phyloP scores from a whole-genome alignment of 371 early-diverging fungal genomes.

The Choanephora cucurbitarum region DNA sequence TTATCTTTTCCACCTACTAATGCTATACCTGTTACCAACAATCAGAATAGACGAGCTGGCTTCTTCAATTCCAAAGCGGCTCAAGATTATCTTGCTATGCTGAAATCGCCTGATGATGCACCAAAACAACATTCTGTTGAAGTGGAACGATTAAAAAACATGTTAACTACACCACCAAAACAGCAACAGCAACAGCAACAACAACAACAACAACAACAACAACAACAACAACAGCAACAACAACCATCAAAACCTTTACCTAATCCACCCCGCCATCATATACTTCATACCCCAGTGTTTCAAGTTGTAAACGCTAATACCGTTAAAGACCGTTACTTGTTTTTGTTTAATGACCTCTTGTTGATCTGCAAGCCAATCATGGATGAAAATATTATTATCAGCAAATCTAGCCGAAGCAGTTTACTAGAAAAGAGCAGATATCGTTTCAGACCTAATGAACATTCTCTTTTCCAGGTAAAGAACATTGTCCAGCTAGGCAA shows the following conservation, averaged over 20 bases:
- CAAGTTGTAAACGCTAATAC: conserved; percentile 73
- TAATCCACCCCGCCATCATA: conserved; percentile 57
- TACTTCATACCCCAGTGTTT: conserved; percentile 77
- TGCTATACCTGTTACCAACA: neutral
- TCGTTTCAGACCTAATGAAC: conserved; percentile 49
- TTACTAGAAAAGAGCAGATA: conserved; percentile 22
- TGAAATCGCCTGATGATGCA: neutral
- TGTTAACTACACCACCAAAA: conserved; percentile 13
- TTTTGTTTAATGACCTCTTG: conserved; percentile 79
- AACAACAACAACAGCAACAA: conserved; percentile 3
- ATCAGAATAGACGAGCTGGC: neutral
- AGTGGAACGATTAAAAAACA: conserved; percentile 1
- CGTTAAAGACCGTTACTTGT: conserved; percentile 76
- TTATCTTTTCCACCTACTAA: conserved; percentile 17
- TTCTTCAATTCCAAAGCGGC: conserved; percentile 7
- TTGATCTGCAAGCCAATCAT: conserved; percentile 71
- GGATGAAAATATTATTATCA: conserved; percentile 51
- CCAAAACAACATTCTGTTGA: conserved; percentile 6
- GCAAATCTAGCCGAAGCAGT: conserved; percentile 17
- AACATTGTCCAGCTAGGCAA: conserved; percentile 60
- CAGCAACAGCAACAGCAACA: conserved; percentile 3
- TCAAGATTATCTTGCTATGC: neutral
- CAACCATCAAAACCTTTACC: conserved; percentile 19
- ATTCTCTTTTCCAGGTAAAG: conserved; percentile 65
- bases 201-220: neutral